Conservation (phyloP, 225 moss, liverwort and hornwort species). For the Physcomitrellopsis africana region DNA sequence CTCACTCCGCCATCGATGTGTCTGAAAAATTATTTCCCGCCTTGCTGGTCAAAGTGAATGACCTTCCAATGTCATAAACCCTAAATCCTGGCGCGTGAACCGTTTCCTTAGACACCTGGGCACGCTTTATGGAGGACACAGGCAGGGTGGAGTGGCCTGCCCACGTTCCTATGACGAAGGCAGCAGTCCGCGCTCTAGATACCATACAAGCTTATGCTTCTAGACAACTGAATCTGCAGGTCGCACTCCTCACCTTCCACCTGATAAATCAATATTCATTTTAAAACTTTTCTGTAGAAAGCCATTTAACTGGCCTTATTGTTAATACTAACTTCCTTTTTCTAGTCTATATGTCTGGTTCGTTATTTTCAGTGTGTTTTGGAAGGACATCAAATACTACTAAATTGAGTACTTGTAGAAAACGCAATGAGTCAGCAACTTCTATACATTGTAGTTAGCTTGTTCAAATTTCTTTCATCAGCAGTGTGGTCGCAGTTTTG, state of each 20-base stretch:
- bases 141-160: slow-evolving; percentile 77
- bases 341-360: slow-evolving; percentile 3
- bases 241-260: slow-evolving; percentile 22
- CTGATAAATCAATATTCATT: slow-evolving; percentile 3
- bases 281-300: slow-evolving; percentile 7
- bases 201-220: slow-evolving; percentile 73
- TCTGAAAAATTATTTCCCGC: background rate
- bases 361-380: slow-evolving; percentile 22
- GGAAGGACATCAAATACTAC: background rate
- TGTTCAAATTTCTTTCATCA: background rate
- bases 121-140: slow-evolving; percentile 65
- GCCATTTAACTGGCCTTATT: slow-evolving; percentile 4
- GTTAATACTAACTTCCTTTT: slow-evolving; percentile 2
- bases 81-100: background rate
- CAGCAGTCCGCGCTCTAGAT: slow-evolving; percentile 90
- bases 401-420: slow-evolving; percentile 4
- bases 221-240: slow-evolving; percentile 46
- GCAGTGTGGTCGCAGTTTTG: background rate
- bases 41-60: slow-evolving; percentile 1
- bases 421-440: background rate
- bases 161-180: slow-evolving; percentile 95
- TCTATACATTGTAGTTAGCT: background rate
- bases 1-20: slow-evolving; percentile 6
- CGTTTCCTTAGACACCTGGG: slow-evolving; percentile 75
- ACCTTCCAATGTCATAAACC: background rate